These are phyloP conservation scores for Hypholoma sublateritium DNA, from an alignment of 768 basidiomycete genomes.

Conservation along the genomic window DNA sequence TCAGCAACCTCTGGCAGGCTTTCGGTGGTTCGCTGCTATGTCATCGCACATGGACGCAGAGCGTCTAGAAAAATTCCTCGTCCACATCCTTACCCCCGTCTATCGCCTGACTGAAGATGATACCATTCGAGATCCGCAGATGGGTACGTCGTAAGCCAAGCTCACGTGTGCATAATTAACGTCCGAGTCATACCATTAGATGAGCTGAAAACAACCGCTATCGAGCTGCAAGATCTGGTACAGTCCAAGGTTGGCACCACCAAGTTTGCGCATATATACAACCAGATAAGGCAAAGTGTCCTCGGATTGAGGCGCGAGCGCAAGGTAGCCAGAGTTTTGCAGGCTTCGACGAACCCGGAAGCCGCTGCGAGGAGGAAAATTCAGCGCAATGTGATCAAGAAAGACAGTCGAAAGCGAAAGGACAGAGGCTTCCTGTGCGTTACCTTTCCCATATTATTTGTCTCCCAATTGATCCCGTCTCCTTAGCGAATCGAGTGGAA, in stretches of 20 bases:
- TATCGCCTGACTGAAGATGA: conserved; percentile 90
- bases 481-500: conserved; percentile 49
- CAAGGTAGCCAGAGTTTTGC: conserved; percentile 55
- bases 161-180: neutral
- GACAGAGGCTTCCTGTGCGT: conserved; percentile 18
- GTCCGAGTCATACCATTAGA: too few relatives aligned
- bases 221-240: conserved; percentile 85
- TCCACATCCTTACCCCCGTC: conserved; percentile 83
- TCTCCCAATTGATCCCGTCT: neutral
- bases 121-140: conserved; percentile 71
- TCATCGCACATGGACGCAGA: conserved; percentile 61
- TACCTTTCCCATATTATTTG: neutral
- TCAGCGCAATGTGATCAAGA: conserved; percentile 73
- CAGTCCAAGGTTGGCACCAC: conserved; percentile 88
- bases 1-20: conserved; percentile 72
- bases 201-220: conserved; percentile 76
- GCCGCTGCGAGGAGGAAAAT: conserved; percentile 74
- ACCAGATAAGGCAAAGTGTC: conserved; percentile 72
- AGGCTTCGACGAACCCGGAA: conserved; percentile 72
- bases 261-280: conserved; percentile 78
- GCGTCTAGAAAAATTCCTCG: conserved; percentile 66
- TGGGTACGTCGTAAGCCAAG: conserved; percentile 54
- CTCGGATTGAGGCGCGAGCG: conserved; percentile 70
- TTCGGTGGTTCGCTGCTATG: conserved; percentile 97
- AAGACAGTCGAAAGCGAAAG: conserved; percentile 85